These are phyloP conservation scores for Pseudonitzschia delicatissima DNA, from an alignment of 108 stramenopile genomes.

Conservation along the genomic window DNA sequence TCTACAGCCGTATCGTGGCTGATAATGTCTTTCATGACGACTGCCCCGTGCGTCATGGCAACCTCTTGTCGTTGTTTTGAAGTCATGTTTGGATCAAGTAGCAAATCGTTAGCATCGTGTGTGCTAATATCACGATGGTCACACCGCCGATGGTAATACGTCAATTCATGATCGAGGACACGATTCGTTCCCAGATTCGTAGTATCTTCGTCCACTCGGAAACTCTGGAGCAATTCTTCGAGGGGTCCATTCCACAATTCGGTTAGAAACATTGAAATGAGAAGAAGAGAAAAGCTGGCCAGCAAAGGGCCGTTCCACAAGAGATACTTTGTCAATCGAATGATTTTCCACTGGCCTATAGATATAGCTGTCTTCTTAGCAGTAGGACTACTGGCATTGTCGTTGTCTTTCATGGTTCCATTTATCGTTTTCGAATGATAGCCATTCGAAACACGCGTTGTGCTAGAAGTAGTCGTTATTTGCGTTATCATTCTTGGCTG, in stretches of 20 bases:
- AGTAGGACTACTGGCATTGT: no score
- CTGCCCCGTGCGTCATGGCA: slow-evolving; percentile 47
- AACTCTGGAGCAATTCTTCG: not conserved
- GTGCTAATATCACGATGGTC: slow-evolving; percentile 30
- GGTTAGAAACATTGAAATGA: not conserved
- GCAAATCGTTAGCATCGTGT: slow-evolving; percentile 12
- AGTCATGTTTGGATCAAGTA: slow-evolving; percentile 5
- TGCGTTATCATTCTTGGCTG: no score
- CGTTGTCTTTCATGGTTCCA: no score
- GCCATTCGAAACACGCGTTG: no score
- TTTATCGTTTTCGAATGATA: no score
- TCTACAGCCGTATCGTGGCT: slow-evolving; percentile 9
- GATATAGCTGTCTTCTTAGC: no score
- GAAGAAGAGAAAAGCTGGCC: not conserved
- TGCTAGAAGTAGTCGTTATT: no score
- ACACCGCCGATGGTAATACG: slow-evolving; percentile 44
- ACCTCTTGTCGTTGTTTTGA: not conserved
- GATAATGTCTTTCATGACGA: slow-evolving; percentile 23
- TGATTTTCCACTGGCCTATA: no score
- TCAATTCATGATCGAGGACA: slow-evolving; percentile 21
- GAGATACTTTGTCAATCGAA: not conserved
- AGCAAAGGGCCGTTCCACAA: slow-evolving; percentile 6
- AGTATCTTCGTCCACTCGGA: not conserved
- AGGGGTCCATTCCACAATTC: not conserved
- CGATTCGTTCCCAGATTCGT: not conserved